Conservation (phyloP, 1,139 yeast species). For the Saccharomyces hybrid region DNA sequence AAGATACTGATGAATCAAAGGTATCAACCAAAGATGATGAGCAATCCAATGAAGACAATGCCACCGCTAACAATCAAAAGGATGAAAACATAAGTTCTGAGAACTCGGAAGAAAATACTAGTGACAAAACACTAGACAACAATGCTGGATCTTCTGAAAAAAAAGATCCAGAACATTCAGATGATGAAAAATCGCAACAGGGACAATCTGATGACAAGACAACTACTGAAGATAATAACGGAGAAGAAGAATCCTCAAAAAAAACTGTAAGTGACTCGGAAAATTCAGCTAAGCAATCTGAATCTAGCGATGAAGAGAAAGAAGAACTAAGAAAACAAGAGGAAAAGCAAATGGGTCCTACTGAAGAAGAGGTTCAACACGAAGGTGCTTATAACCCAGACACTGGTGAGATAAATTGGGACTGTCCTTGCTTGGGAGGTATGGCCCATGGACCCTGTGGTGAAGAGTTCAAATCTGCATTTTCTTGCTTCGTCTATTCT, state of each 20-base stretch:
- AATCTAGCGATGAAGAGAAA: conserved; percentile 3
- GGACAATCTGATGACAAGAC: background rate
- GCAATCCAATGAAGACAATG: background rate
- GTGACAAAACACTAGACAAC: background rate
- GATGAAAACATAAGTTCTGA: background rate
- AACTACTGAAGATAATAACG: background rate
- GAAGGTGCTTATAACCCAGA: conserved; percentile 88
- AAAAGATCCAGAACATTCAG: background rate
- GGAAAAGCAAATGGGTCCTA: conserved; percentile 3
- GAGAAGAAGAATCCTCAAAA: background rate
- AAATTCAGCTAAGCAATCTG: conserved; percentile 9
- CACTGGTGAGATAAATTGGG: conserved; percentile 99
- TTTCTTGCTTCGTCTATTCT: conserved; percentile 91
- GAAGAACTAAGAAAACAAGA: conserved; percentile 1
- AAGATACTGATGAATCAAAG: background rate
- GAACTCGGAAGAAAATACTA: background rate
- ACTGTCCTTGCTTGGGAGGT: conserved; percentile 99
- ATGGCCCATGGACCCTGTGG: conserved; percentile 99
- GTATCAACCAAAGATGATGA: background rate
- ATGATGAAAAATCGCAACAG: background rate
- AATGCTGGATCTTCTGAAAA: background rate
- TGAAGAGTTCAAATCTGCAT: conserved; percentile 93
- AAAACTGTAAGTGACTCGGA: conserved; percentile 1
- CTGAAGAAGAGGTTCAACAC: conserved; percentile 29
- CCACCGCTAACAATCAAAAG: background rate